A percentile compares a stretch with the other conserved stretches of the same genome.
Conservation (phyloP, 1,139 yeast species). For the Suhomyces terraborum region DNA sequence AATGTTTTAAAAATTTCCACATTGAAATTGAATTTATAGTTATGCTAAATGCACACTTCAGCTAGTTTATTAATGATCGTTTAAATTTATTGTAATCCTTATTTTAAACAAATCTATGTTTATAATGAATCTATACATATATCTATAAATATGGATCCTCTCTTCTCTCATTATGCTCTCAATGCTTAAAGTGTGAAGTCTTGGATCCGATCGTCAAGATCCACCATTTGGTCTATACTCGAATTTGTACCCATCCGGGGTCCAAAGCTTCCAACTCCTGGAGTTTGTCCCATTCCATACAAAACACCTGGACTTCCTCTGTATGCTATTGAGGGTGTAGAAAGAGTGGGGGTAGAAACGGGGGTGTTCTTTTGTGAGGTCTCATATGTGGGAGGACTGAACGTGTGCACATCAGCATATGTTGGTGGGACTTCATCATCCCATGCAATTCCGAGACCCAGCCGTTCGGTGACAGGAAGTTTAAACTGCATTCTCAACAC, state of each 20-base stretch:
- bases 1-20: too few species aligned
- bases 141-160: too few species aligned
- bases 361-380: conserved; percentile 29
- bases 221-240: conserved; percentile 36
- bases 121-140: too few species aligned
- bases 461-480: conserved; percentile 75
- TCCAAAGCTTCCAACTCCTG: conserved; percentile 28
- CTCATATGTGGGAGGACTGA: conserved; percentile 82
- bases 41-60: too few species aligned
- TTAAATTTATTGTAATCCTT: too few species aligned
- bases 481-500: conserved; percentile 94
- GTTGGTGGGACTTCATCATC: conserved; percentile 99
- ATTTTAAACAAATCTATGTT: too few species aligned
- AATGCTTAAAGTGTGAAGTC: conserved; percentile 28
- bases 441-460: conserved; percentile 97
- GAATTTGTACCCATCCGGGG: conserved; percentile 17
- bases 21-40: too few species aligned
- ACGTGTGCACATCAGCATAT: conserved; percentile 77
- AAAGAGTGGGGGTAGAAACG: conserved; percentile 21
- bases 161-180: too few species aligned
- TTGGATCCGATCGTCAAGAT: conserved; percentile 38
- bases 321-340: conserved; percentile 20
- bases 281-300: conserved; percentile 49
- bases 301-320: conserved; percentile 42
- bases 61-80: too few species aligned